phyloP scores from a whole-genome alignment of 192 early-diverging fungal genomes.

The Anaeromyces robustus region DNA sequence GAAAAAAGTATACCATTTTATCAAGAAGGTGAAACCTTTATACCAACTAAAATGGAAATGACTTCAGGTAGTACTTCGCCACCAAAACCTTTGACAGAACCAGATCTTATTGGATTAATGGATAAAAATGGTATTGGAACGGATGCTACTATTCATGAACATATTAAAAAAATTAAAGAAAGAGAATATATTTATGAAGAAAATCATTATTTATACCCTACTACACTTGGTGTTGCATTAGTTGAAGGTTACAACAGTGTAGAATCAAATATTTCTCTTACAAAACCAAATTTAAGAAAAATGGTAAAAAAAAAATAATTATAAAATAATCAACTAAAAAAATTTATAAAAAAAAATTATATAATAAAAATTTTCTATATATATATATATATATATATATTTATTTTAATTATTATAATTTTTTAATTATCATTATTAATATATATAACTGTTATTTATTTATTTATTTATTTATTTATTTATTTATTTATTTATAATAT shows the following conservation, averaged over 20 bases:
- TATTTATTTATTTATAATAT: too few relatives aligned
- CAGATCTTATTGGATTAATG: slow-evolving; percentile 79
- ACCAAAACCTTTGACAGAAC: slow-evolving; percentile 65
- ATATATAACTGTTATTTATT: too few relatives aligned
- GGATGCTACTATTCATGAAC: slow-evolving; percentile 90
- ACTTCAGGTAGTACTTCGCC: slow-evolving; percentile 41
- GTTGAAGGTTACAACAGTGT: slow-evolving; percentile 77
- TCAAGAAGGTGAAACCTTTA: slow-evolving; percentile 42
- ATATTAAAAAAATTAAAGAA: slow-evolving; percentile 83
- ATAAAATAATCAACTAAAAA: too few relatives aligned
- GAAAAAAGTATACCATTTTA: slow-evolving; percentile 59
- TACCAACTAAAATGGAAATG: slow-evolving; percentile 53
- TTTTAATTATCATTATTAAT: too few relatives aligned
- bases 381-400: too few relatives aligned
- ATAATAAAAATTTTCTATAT: too few relatives aligned
- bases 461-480: too few relatives aligned
- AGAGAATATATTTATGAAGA: slow-evolving; percentile 70
- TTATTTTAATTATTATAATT: too few relatives aligned
- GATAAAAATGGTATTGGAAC: slow-evolving; percentile 91
- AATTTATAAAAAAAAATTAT: too few relatives aligned
- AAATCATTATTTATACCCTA: slow-evolving; percentile 35
- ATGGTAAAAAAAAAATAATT: slow-evolving; percentile 20
- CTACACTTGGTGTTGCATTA: slow-evolving; percentile 71
- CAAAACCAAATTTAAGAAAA: slow-evolving; percentile 73
- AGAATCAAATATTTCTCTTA: slow-evolving; percentile 68